A percentile compares a stretch with the other conserved stretches of the same genome.
These are phyloP conservation scores for Fusarium foetens DNA, from an alignment of 2,329 filamentous ascomycete species.

Conservation along the genomic window DNA sequence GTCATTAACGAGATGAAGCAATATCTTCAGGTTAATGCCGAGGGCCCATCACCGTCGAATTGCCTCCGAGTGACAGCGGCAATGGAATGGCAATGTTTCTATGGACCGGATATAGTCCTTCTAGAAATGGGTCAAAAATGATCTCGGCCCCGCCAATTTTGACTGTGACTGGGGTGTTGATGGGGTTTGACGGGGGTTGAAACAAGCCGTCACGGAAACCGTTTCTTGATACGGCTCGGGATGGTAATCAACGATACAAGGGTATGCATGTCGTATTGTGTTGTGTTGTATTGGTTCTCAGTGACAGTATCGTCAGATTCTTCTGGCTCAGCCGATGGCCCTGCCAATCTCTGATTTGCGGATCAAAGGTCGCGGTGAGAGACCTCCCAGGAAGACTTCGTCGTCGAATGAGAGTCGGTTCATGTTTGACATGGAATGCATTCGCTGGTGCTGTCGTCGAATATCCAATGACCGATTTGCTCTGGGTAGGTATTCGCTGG, in stretches of 20 bases:
- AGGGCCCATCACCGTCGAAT: slow-evolving; percentile 21
- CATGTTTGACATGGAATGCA: slow-evolving; percentile 52
- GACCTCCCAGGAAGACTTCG: slow-evolving; percentile 55
- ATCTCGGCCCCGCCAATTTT: slow-evolving; percentile 36
- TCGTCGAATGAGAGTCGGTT: slow-evolving; percentile 59
- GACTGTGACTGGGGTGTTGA: slow-evolving; percentile 14
- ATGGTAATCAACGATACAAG: slow-evolving; percentile 27
- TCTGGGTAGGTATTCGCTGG: slow-evolving; percentile 46
- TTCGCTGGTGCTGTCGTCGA: slow-evolving; percentile 49
- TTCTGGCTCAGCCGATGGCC: slow-evolving; percentile 60
- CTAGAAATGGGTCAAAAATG: slow-evolving; percentile 25
- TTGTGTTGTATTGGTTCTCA: slow-evolving; percentile 1
- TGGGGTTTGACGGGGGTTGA: slow-evolving; percentile 31
- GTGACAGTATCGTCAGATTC: slow-evolving; percentile 16
- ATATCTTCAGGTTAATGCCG: slow-evolving; percentile 24
- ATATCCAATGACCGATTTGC: slow-evolving; percentile 39
- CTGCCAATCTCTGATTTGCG: slow-evolving; percentile 62
- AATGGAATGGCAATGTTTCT: slow-evolving; percentile 4
- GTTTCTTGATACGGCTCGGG: slow-evolving; percentile 23
- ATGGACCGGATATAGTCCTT: slow-evolving; percentile 8
- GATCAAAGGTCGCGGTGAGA: slow-evolving; percentile 61
- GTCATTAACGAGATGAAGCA: slow-evolving; percentile 22
- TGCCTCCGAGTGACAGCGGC: neutral
- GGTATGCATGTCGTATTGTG: neutral
- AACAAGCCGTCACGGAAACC: slow-evolving; percentile 38